Evolutionary conservation across 1,284 basidiomycete species (phyloP).

Genomic region (Inonotus hispidus): DNA sequence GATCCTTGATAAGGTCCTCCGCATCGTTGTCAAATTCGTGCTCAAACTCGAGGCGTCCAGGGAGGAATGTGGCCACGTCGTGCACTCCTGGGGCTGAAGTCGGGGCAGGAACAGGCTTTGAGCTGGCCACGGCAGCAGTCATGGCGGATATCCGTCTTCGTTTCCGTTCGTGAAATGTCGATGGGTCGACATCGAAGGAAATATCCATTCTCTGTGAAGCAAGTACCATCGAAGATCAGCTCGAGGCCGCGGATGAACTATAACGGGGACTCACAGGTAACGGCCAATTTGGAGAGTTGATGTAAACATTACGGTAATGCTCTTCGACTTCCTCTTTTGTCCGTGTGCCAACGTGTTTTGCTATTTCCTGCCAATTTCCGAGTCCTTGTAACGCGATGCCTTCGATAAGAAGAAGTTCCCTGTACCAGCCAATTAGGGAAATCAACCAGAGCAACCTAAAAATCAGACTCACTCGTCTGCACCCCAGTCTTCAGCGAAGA

Average conservation of each 20-base stretch:
- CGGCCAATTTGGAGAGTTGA: conserved; percentile 75
- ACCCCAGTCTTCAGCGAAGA: conserved; percentile 95
- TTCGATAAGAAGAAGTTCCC: conserved; percentile 88
- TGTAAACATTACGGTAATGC: conserved; percentile 84
- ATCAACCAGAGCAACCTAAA: background rate
- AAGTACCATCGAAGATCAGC: background rate
- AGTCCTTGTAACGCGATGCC: conserved; percentile 87
- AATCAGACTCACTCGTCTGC: conserved; percentile 79
- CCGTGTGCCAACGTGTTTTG: conserved; percentile 92
- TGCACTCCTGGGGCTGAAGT: conserved; percentile 94
- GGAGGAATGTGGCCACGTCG: conserved; percentile 91
- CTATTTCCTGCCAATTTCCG: conserved; percentile 97
- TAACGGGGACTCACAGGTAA: conserved; percentile 57
- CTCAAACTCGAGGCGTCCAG: conserved; percentile 96
- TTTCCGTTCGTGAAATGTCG: conserved; percentile 84
- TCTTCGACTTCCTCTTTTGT: conserved; percentile 92
- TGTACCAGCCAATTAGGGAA: conserved; percentile 27
- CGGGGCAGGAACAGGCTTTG: conserved; percentile 63
- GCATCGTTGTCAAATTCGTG: conserved; percentile 96
- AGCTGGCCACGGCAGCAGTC: conserved; percentile 47
- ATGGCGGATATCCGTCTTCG: conserved; percentile 76
- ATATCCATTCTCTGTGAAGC: conserved; percentile 54
- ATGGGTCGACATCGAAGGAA: conserved; percentile 68
- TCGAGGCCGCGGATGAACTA: conserved; percentile 13
- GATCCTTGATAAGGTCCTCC: conserved; percentile 91